Conservation (phyloP, 805 yeast species). For the Saturnispora gosingensis region DNA sequence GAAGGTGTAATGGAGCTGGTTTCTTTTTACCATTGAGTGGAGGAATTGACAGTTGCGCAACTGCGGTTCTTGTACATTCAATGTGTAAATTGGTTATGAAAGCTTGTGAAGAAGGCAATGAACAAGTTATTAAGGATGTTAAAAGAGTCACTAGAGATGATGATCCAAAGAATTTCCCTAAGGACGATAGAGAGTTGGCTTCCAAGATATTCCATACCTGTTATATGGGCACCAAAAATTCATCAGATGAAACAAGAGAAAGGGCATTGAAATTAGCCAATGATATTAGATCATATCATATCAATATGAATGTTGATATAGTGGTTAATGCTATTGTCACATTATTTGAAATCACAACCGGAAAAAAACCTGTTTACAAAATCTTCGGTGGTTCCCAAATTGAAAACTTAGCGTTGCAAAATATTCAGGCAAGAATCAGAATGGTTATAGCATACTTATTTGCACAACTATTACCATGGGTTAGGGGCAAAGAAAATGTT, state of each 20-base stretch:
- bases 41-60: conserved; percentile 97
- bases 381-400: conserved; percentile 88
- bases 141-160: conserved; percentile 52
- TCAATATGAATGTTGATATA: conserved; percentile 85
- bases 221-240: conserved; percentile 94
- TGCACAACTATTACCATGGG: conserved; percentile 95
- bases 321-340: conserved; percentile 65
- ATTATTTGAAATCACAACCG: conserved; percentile 83
- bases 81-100: conserved; percentile 83
- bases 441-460: conserved; percentile 92
- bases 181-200: conserved; percentile 68
- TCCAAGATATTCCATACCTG: conserved; percentile 73
- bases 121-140: conserved; percentile 71
- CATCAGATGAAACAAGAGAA: conserved; percentile 75
- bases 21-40: conserved; percentile 91
- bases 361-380: conserved; percentile 79
- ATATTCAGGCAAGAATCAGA: conserved; percentile 90
- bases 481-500: conserved; percentile 54
- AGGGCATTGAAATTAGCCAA: conserved; percentile 73
- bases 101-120: conserved; percentile 59
- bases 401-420: conserved; percentile 91
- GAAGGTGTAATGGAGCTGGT: conserved; percentile 87
- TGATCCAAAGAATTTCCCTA: conserved; percentile 40
- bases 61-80: conserved; percentile 86
- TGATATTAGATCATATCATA: conserved; percentile 79